These are phyloP conservation scores for Flaveria bidentis DNA, from an alignment of 129 eudicot species.

Conservation along the genomic window DNA sequence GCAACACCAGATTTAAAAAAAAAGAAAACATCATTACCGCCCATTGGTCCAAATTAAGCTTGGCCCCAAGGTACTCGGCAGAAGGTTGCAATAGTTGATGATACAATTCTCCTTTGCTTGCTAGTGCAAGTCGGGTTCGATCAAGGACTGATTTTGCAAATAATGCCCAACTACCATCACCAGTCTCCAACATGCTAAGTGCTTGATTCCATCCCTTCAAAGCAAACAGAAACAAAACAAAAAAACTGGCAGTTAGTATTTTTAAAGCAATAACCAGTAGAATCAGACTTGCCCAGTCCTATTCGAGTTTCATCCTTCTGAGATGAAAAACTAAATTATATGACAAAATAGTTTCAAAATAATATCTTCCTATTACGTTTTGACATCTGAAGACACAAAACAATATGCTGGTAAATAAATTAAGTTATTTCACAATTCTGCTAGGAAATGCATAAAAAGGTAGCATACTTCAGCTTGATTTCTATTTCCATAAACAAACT, in stretches of 20 bases:
- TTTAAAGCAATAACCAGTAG: conserved; percentile 8
- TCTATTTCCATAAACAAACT: neutral
- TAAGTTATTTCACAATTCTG: neutral
- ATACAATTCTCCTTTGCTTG: conserved; percentile 43
- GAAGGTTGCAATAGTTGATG: conserved; percentile 49
- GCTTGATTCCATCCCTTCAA: conserved; percentile 88
- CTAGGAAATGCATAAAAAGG: neutral
- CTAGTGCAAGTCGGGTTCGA: conserved; percentile 49
- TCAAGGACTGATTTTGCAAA: conserved; percentile 62
- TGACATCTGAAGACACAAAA: conserved; percentile 16
- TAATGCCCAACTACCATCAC: conserved; percentile 53
- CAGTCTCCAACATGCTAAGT: conserved; percentile 53
- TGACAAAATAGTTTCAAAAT: conserved; percentile 17
- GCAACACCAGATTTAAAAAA: conserved; percentile 7
- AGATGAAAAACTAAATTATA: neutral
- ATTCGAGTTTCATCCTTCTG: neutral
- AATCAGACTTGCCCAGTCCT: neutral
- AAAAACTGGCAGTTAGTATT: neutral
- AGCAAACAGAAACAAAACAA: conserved; percentile 4
- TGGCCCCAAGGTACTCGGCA: conserved; percentile 56
- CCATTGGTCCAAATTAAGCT: conserved; percentile 51
- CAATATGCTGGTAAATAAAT: neutral
- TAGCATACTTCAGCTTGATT: neutral
- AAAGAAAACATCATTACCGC: conserved; percentile 34
- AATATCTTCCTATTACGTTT: neutral